Conservation (phyloP, 2,329 filamentous ascomycete genomes). For the Penicillium sp. region DNA sequence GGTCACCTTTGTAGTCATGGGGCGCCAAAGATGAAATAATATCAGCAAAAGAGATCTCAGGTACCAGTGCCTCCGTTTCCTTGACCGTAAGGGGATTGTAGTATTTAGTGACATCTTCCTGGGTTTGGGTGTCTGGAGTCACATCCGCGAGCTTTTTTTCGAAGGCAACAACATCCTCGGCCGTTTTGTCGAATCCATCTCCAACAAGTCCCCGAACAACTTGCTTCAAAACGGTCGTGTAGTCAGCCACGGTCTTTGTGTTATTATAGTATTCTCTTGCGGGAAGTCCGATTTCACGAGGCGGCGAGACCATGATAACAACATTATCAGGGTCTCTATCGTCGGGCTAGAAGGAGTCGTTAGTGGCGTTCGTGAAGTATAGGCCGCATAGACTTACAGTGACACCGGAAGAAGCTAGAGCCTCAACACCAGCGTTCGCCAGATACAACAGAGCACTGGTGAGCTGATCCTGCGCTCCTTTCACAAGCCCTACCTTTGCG, state of each 20-base stretch:
- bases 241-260: conserved; percentile 52
- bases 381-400: conserved; percentile 27
- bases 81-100: conserved; percentile 63
- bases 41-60: conserved; percentile 54
- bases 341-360: conserved; percentile 39
- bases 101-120: conserved; percentile 62
- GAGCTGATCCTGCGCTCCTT: conserved; percentile 27
- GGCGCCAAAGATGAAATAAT: conserved; percentile 56
- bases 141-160: conserved; percentile 60
- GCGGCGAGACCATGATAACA: conserved; percentile 47
- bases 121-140: conserved; percentile 58
- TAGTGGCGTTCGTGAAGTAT: neutral
- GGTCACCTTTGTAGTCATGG: conserved; percentile 49
- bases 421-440: conserved; percentile 36
- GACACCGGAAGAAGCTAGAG: conserved; percentile 33
- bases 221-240: conserved; percentile 46
- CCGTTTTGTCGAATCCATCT: conserved; percentile 27
- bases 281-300: conserved; percentile 55
- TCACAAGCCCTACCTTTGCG: conserved; percentile 25
- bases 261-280: conserved; percentile 62
- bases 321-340: conserved; percentile 57
- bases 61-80: conserved; percentile 55
- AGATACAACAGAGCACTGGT: conserved; percentile 40
- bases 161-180: conserved; percentile 53
- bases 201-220: conserved; percentile 43